Conservation (phyloP, 2,329 filamentous ascomycete species). For the Metarhizium album region DNA sequence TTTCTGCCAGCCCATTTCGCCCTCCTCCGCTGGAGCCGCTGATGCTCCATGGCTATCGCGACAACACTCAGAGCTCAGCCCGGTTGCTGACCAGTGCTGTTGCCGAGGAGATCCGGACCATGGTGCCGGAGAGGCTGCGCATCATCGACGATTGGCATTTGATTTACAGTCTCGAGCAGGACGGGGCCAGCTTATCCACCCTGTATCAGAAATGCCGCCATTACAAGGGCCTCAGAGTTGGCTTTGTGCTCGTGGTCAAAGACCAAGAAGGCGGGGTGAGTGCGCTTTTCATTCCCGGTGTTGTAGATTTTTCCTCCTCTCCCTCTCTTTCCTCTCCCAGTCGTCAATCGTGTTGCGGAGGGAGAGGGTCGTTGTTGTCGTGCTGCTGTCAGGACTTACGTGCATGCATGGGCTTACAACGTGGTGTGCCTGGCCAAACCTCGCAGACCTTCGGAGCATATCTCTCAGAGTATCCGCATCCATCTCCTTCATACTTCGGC, state of each 20-base stretch:
- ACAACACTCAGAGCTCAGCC: constrained; percentile 46
- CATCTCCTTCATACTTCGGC: constrained; percentile 77
- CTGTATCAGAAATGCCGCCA: constrained; percentile 70
- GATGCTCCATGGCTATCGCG: constrained; percentile 53
- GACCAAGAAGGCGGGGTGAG: constrained; percentile 66
- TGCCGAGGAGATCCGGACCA: constrained; percentile 85
- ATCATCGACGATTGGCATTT: constrained; percentile 80
- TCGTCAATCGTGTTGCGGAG: background rate
- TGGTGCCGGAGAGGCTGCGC: constrained; percentile 78
- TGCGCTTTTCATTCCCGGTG: constrained; percentile 13
- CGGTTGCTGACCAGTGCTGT: constrained; percentile 61
- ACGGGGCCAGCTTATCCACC: constrained; percentile 79
- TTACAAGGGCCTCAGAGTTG: constrained; percentile 59
- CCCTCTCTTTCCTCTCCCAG: background rate
- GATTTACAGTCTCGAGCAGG: constrained; percentile 81
- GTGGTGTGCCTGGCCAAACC: background rate
- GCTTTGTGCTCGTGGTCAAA: constrained; percentile 79
- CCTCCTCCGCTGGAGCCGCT: constrained; percentile 82
- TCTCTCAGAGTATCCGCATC: constrained; percentile 78
- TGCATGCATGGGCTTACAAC: constrained; percentile 3
- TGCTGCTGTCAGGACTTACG: background rate
- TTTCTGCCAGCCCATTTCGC: constrained; percentile 59
- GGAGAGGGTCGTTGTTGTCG: background rate
- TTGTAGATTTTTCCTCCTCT: background rate
- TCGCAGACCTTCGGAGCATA: constrained; percentile 78